Evolutionary conservation across 345 rosid species (phyloP).

Genomic region (Physaria fendleri): DNA sequence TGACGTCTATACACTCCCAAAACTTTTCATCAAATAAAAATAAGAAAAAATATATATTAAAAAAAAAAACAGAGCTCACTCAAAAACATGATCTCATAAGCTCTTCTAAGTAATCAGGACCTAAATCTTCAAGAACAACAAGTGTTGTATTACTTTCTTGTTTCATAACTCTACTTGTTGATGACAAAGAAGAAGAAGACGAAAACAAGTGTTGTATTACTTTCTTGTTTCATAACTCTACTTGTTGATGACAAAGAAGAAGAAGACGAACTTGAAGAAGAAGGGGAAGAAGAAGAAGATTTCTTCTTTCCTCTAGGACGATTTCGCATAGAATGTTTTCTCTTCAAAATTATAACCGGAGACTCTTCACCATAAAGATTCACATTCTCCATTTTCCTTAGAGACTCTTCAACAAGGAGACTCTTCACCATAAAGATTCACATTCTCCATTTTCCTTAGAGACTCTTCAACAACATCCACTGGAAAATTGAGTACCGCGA

Average conservation of each 20-base stretch:
- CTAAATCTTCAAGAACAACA: conserved; percentile 61
- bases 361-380: conserved; percentile 45
- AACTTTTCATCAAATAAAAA: conserved; percentile 1
- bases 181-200: background rate
- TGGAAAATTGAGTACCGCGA: conserved; percentile 58
- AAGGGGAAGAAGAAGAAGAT: conserved; percentile 4
- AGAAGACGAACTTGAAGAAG: background rate
- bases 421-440: conserved; percentile 38
- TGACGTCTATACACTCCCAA: conserved; percentile 14
- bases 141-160: conserved; percentile 27
- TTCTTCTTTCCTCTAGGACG: conserved; percentile 35
- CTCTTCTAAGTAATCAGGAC: conserved; percentile 62
- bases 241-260: conserved; percentile 6
- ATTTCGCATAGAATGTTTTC: conserved; percentile 46
- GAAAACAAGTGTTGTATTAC: conserved; percentile 24
- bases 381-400: conserved; percentile 39
- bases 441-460: conserved; percentile 41
- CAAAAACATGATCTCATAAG: conserved; percentile 46
- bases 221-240: conserved; percentile 32
- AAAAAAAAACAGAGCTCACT: conserved; percentile 16
- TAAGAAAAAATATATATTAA: background rate
- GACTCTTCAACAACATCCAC: conserved; percentile 41
- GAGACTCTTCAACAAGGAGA: conserved; percentile 77
- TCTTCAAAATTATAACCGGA: conserved; percentile 55
- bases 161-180: conserved; percentile 16